phyloP scores from a whole-genome alignment of 2,329 filamentous ascomycete genomes.

The Rutstroemia sp. region DNA sequence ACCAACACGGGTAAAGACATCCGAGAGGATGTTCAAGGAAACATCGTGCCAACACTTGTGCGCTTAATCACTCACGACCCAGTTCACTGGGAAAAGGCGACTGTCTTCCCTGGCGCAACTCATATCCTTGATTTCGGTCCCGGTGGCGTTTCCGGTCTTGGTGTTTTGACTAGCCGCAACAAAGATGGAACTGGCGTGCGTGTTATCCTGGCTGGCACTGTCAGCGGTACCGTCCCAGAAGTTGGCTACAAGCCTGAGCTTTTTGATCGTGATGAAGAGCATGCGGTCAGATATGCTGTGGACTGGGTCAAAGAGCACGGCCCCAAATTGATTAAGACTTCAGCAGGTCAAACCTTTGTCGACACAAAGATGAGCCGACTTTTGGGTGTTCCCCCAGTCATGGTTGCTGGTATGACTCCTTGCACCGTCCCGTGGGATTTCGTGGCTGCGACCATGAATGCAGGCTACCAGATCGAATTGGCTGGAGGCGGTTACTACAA shows the following conservation, averaged over 20 bases:
- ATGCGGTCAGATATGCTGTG: conserved; percentile 88
- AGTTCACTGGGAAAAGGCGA: conserved; percentile 95
- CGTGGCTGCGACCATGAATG: conserved; percentile 85
- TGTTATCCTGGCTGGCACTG: conserved; percentile 88
- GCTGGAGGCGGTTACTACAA: conserved; percentile 87
- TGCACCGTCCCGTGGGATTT: conserved; percentile 87
- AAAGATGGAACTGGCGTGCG: conserved; percentile 97
- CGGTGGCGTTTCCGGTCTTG: conserved; percentile 91
- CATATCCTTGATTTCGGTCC: conserved; percentile 96
- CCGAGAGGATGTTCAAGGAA: conserved; percentile 58
- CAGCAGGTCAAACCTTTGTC: conserved; percentile 81
- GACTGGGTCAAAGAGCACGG: conserved; percentile 98
- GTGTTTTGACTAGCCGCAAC: conserved; percentile 94
- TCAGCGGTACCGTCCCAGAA: conserved; percentile 82
- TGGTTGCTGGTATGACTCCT: conserved; percentile 93
- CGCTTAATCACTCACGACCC: conserved; percentile 91
- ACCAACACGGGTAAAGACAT: conserved; percentile 86
- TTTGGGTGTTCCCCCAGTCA: conserved; percentile 74
- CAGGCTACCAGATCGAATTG: conserved; percentile 89
- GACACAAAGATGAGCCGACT: conserved; percentile 94
- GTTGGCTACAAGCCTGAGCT: conserved; percentile 97
- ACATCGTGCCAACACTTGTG: conserved; percentile 79
- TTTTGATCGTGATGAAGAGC: conserved; percentile 91
- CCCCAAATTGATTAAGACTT: conserved; percentile 84
- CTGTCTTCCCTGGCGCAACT: conserved; percentile 80